Percentiles rank a stretch among this genome's conserved stretches.
Evolutionary conservation across 352 stramenopile species (phyloP).

Genomic region (Phytophthora quininea): DNA sequence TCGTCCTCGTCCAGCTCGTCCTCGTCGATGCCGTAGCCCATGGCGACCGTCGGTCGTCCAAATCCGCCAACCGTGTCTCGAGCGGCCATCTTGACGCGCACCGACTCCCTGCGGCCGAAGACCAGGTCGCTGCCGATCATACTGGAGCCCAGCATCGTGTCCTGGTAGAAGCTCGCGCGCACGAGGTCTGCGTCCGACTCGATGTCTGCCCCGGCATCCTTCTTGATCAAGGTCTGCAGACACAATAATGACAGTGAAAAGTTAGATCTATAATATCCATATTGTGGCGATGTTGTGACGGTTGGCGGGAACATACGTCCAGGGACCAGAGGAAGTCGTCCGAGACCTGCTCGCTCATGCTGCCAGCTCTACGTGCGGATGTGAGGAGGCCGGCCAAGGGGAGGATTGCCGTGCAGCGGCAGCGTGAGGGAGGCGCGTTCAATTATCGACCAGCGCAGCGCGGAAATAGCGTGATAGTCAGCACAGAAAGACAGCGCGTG

Average conservation of each 20-base stretch:
- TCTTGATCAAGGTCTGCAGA: slow-evolving; percentile 49
- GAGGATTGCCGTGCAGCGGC: background rate
- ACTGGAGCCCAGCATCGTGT: slow-evolving; percentile 35
- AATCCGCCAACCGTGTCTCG: slow-evolving; percentile 25
- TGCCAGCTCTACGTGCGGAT: slow-evolving; percentile 2
- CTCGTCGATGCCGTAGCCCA: slow-evolving; percentile 43
- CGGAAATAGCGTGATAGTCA: slow-evolving; percentile 25
- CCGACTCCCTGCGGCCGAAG: slow-evolving; percentile 43
- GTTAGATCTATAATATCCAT: background rate
- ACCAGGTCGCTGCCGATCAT: slow-evolving; percentile 56
- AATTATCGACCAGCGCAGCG: slow-evolving; percentile 24
- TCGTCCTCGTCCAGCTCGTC: slow-evolving; percentile 43
- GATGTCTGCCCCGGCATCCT: slow-evolving; percentile 35
- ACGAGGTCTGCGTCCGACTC: slow-evolving; percentile 42
- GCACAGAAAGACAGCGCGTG: slow-evolving; percentile 19
- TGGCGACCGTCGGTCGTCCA: slow-evolving; percentile 34
- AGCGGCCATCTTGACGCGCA: slow-evolving; percentile 12
- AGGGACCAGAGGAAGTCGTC: slow-evolving; percentile 76
- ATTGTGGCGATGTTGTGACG: background rate
- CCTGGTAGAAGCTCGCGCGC: slow-evolving; percentile 55
- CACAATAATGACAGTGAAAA: slow-evolving; percentile 6
- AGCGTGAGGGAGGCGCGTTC: slow-evolving; percentile 7
- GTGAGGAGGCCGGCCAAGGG: background rate
- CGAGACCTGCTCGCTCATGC: slow-evolving; percentile 61
- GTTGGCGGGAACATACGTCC: slow-evolving; percentile 48